A percentile compares a stretch with the other conserved stretches of the same genome.
Conservation (phyloP, 108 stramenopile genomes). For the Asterionellopsis glacialis region DNA sequence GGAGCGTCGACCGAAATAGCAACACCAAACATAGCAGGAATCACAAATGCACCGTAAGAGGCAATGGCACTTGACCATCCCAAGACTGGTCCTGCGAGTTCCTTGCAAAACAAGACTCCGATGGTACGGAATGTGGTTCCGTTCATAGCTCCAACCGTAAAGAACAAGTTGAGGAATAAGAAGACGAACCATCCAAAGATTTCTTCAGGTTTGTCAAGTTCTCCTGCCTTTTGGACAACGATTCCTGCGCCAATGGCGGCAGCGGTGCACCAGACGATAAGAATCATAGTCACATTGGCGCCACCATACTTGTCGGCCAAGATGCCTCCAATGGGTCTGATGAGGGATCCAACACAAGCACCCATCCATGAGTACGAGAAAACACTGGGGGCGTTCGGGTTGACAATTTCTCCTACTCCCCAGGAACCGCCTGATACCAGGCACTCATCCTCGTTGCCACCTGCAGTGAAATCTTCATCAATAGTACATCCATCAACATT, state of each 20-base stretch:
- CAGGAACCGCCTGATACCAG: conserved; percentile 7
- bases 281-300: conserved; percentile 24
- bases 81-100: conserved; percentile 19
- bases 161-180: conserved; percentile 26
- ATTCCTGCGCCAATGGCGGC: conserved; percentile 18
- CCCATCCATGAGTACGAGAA: conserved; percentile 18
- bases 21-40: conserved; percentile 24
- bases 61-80: conserved; percentile 31
- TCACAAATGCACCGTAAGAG: conserved; percentile 25
- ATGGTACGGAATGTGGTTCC: conserved; percentile 32
- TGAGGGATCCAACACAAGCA: conserved; percentile 18
- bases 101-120: conserved; percentile 22
- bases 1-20: conserved; percentile 17
- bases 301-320: conserved; percentile 26
- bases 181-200: conserved; percentile 24
- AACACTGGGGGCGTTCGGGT: conserved; percentile 26
- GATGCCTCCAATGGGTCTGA: conserved; percentile 22
- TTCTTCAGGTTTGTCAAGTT: conserved; percentile 11
- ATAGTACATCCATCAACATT: conserved; percentile 16
- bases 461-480: conserved; percentile 11
- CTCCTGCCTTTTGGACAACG: conserved; percentile 10
- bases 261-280: conserved; percentile 23
- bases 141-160: conserved; percentile 21
- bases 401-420: conserved; percentile 7
- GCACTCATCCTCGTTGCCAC: conserved; percentile 11